Conservation (phyloP, 768 basidiomycete genomes). For the Mycena vitilis region DNA sequence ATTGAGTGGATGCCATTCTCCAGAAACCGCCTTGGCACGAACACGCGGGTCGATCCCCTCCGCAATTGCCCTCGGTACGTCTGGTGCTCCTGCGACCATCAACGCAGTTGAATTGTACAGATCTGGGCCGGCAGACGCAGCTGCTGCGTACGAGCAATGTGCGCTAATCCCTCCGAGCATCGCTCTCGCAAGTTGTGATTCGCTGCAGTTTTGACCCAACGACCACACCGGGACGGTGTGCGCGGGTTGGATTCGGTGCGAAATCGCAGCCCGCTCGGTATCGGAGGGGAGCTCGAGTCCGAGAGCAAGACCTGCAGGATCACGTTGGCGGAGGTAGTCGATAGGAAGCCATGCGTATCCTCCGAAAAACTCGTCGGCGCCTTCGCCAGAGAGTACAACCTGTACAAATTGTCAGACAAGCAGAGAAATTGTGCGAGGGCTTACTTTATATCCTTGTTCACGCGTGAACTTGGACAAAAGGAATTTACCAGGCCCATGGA, state of each 20-base stretch:
- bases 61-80: slow-evolving; percentile 13
- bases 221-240: slow-evolving; percentile 2
- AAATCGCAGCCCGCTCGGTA: slow-evolving; percentile 14
- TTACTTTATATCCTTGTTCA: background rate
- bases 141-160: slow-evolving; percentile 12
- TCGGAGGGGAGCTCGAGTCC: slow-evolving; percentile 23
- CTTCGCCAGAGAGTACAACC: slow-evolving; percentile 32
- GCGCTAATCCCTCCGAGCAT: slow-evolving; percentile 25
- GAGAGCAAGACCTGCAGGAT: slow-evolving; percentile 13
- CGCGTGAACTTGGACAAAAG: background rate
- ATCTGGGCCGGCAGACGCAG: slow-evolving; percentile 2
- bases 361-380: slow-evolving; percentile 30
- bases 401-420: background rate
- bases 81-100: slow-evolving; percentile 10
- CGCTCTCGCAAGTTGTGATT: slow-evolving; percentile 13
- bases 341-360: slow-evolving; percentile 26
- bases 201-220: slow-evolving; percentile 8
- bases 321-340: slow-evolving; percentile 23
- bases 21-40: slow-evolving; percentile 13
- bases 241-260: background rate
- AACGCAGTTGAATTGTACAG: slow-evolving; percentile 10
- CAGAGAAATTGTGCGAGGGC: background rate
- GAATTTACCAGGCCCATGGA: background rate
- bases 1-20: slow-evolving; percentile 26
- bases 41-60: slow-evolving; percentile 10